These are phyloP conservation scores for Alternaria arborescens DNA, from an alignment of 2,329 filamentous ascomycete species.

Conservation along the genomic window DNA sequence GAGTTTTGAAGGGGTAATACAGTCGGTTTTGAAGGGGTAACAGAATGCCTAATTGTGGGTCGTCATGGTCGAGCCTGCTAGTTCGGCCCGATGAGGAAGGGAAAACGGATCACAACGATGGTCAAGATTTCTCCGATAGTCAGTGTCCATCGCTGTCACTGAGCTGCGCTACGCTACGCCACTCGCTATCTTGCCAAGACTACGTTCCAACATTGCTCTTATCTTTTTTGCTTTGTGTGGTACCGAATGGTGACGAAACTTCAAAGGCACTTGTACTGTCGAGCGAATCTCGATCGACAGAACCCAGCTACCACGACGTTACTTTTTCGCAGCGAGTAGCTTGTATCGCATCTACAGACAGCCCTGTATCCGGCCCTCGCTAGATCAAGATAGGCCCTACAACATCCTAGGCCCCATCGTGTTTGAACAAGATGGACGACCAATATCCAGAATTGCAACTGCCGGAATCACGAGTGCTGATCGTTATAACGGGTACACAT, in stretches of 20 bases:
- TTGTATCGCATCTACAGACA: background rate
- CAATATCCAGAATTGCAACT: conserved; percentile 42
- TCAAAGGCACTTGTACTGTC: conserved; percentile 4
- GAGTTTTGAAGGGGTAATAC: conserved; percentile 49
- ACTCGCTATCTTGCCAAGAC: conserved; percentile 11
- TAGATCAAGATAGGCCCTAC: conserved; percentile 1
- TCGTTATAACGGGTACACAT: conserved; percentile 81
- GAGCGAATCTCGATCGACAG: conserved; percentile 4
- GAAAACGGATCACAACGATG: conserved; percentile 15
- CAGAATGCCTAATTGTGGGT: conserved; percentile 24
- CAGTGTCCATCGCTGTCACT: conserved; percentile 1
- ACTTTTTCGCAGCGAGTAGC: background rate
- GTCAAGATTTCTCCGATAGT: conserved; percentile 1
- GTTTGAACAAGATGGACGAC: conserved; percentile 34
- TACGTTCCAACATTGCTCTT: conserved; percentile 8
- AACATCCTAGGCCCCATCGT: conserved; percentile 7
- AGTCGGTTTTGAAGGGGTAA: conserved; percentile 45
- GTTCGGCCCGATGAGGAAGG: conserved; percentile 28
- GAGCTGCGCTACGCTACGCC: background rate
- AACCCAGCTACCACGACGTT: conserved; percentile 3
- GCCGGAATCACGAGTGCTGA: conserved; percentile 82
- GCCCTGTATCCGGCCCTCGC: background rate
- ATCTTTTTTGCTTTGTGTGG: conserved; percentile 17
- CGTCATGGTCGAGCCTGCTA: conserved; percentile 12
- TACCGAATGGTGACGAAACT: conserved; percentile 18